phyloP scores from a whole-genome alignment of 2,329 filamentous ascomycete species.

The Seiridium unicorne region DNA sequence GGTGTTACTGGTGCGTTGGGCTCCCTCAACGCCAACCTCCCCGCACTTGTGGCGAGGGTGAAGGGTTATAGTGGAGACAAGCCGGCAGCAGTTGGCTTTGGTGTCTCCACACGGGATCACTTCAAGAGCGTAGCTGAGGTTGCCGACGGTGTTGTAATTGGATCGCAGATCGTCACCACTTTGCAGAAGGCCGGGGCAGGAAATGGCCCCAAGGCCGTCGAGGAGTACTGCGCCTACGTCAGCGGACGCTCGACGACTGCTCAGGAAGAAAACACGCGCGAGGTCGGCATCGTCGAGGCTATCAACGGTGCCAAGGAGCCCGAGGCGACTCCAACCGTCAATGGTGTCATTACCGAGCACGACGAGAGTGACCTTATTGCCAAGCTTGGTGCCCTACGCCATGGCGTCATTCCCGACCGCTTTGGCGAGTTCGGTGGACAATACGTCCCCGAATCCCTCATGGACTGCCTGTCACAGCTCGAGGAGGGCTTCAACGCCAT shows the following conservation, averaged over 20 bases:
- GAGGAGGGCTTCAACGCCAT: conserved; percentile 89
- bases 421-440: conserved; percentile 97
- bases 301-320: conserved; percentile 60
- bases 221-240: conserved; percentile 80
- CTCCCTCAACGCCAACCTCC: conserved; percentile 76
- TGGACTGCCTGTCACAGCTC: conserved; percentile 91
- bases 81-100: conserved; percentile 91
- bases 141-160: conserved; percentile 93
- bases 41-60: conserved; percentile 78
- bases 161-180: conserved; percentile 88
- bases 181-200: conserved; percentile 68
- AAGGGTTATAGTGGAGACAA: conserved; percentile 90
- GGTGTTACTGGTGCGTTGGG: conserved; percentile 92
- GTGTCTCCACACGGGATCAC: conserved; percentile 92
- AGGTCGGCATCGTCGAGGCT: conserved; percentile 70
- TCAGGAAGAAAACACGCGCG: conserved; percentile 48
- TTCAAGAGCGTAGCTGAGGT: conserved; percentile 81
- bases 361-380: conserved; percentile 63
- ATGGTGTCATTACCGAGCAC: conserved; percentile 60
- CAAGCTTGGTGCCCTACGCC: conserved; percentile 73
- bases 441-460: conserved; percentile 94
- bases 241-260: conserved; percentile 42
- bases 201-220: conserved; percentile 68
- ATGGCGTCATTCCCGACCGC: conserved; percentile 75
- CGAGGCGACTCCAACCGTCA: conserved; percentile 61